These are phyloP conservation scores for Rhynchospora breviuscula DNA, from an alignment of 176 grass and related monocot species.

Conservation along the genomic window DNA sequence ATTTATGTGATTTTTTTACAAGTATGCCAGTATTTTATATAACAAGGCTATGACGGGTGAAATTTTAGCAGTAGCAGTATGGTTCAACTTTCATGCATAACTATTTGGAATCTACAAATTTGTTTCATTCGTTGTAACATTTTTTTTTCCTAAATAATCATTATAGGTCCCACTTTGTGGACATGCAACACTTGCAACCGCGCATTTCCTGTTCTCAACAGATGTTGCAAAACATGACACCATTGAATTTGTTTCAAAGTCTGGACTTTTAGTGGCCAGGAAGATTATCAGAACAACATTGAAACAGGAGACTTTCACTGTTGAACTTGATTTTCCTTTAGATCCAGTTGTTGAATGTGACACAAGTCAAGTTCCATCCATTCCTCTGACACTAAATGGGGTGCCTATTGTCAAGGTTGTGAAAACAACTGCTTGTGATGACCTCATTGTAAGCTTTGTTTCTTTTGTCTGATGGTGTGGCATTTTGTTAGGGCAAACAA, in stretches of 20 bases:
- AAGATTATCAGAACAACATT: conserved; percentile 25
- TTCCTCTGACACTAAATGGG: conserved; percentile 47
- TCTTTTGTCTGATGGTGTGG: not conserved
- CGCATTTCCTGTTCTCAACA: conserved; percentile 47
- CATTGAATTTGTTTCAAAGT: conserved; percentile 52
- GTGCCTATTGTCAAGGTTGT: conserved; percentile 36
- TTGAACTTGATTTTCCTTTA: conserved; percentile 61
- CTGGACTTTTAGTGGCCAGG: conserved; percentile 45
- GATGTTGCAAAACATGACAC: conserved; percentile 25
- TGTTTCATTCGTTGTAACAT: not conserved
- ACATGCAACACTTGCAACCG: conserved; percentile 59
- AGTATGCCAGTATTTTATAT: no score
- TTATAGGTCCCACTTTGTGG: conserved; percentile 39
- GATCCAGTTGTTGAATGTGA: conserved; percentile 28
- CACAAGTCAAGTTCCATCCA: conserved; percentile 29
- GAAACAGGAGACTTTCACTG: conserved; percentile 28
- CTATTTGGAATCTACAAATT: not conserved
- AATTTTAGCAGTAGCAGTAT: not conserved
- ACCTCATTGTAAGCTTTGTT: conserved; percentile 18
- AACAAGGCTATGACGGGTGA: not conserved
- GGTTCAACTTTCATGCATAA: not conserved
- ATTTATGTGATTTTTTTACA: no score
- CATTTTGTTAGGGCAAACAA: no score
- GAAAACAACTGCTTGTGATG: conserved; percentile 20
- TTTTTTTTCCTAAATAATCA: not conserved